Percentiles rank a stretch among this genome's conserved stretches.
Evolutionary conservation across 768 basidiomycete genomes (phyloP).

Genomic region (Suillus occidentalis): DNA sequence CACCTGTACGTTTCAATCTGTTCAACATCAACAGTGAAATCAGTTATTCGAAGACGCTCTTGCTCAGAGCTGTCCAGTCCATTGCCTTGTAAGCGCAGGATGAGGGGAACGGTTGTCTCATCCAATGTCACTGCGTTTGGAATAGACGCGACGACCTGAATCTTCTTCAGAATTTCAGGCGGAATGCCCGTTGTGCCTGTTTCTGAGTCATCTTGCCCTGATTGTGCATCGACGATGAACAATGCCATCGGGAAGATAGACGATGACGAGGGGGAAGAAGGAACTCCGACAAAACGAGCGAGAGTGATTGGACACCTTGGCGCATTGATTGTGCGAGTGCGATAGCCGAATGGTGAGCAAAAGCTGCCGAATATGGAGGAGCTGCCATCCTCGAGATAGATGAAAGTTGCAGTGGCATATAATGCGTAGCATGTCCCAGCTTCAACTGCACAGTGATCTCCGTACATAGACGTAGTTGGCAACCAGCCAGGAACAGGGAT

Average conservation of each 20-base stretch:
- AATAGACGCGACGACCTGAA: constrained; percentile 64
- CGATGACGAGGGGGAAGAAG: constrained; percentile 28
- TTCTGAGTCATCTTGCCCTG: constrained; percentile 15
- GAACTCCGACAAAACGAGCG: constrained; percentile 52
- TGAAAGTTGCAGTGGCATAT: constrained; percentile 64
- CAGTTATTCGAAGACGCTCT: constrained; percentile 54
- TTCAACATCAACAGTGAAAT: constrained; percentile 54
- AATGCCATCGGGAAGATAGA: constrained; percentile 35
- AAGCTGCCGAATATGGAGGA: constrained; percentile 49
- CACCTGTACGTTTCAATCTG: constrained; percentile 73
- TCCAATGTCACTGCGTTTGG: constrained; percentile 54
- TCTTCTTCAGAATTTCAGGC: constrained; percentile 52
- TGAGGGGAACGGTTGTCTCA: constrained; percentile 50
- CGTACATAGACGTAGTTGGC: constrained; percentile 57
- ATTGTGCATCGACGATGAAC: constrained; percentile 45
- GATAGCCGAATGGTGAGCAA: constrained; percentile 56
- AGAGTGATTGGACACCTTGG: constrained; percentile 43
- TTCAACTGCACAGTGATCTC: constrained; percentile 40
- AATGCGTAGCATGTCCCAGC: constrained; percentile 66
- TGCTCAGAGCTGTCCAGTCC: constrained; percentile 49
- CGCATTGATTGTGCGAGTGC: constrained; percentile 41
- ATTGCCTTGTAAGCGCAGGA: constrained; percentile 59
- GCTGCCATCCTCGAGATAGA: constrained; percentile 42
- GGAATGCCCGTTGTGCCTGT: constrained; percentile 41
- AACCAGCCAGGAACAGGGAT: constrained; percentile 90